Evolutionary conservation across 2,329 filamentous ascomycete species (phyloP), one percentile per base, ranked within the genome.

Genomic region (Botryotinia calthae): DNA sequence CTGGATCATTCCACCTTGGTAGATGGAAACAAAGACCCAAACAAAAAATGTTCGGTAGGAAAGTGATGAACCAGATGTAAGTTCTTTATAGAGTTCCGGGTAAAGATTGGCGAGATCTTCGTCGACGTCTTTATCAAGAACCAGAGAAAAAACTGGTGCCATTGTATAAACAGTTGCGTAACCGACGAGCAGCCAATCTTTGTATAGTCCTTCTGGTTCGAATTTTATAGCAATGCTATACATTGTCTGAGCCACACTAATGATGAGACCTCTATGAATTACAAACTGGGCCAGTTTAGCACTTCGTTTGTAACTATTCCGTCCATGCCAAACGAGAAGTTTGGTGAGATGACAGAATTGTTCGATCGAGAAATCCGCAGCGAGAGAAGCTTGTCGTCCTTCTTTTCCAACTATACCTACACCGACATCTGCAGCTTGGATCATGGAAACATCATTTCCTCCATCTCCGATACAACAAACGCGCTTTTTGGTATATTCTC

Each of bases 341-440:
- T 98, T 99, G 67, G 95, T 97, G 31, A 99, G 85, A 81, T 99
- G 94, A 79, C 91, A 93, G 83, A 99, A 99, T 79, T 98, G 95
- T 74, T 94, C 93, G 78, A 99, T 97, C 73, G 92, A 96, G 82
- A 99, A 99, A 82, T 99, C 96, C 18, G 96, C 97, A 0, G 97
- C 97, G 64, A 99, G 87, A 80, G 92, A 96, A 51, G 96, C 96
- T 84, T 99, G 96, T 34, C 93, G 90, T 48, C 96, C 96, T 84
- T 99, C 96, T 84, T 99, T 99, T 74, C 96, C 96, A 0, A 98
- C 96, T 75, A 99, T 99, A 74, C 96, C 96, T 40, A 99, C 95
- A 74, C 97, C 97, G 0, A 99, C 95, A 79, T 99, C 96, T 0
- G 97, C 96, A 12, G 96, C 95, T 85, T 98, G 96, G 77, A 99